A percentile compares a stretch with the other conserved stretches of the same genome.
Evolutionary conservation across 2,329 filamentous ascomycete genomes (phyloP).

Genomic region (Aspergillus neoniger): DNA sequence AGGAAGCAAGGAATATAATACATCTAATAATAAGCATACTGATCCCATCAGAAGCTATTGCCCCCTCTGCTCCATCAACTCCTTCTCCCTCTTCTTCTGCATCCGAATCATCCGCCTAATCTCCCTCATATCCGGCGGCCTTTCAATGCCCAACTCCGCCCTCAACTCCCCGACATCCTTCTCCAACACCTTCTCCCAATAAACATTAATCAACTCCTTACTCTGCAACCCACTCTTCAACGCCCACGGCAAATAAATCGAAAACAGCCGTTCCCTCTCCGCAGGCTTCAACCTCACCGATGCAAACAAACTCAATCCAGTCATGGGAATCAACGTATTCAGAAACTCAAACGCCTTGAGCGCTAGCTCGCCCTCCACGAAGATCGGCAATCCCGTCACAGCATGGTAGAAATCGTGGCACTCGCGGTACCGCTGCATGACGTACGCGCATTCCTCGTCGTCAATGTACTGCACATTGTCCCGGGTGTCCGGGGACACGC

Average conservation of each 20-base stretch:
- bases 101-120: slow-evolving; percentile 71
- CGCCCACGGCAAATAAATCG: slow-evolving; percentile 78
- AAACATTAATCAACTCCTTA: slow-evolving; percentile 88
- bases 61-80: slow-evolving; percentile 36
- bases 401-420: slow-evolving; percentile 98
- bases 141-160: slow-evolving; percentile 76
- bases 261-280: slow-evolving; percentile 67
- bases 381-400: slow-evolving; percentile 82
- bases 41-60: background rate
- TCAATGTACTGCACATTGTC: slow-evolving; percentile 84
- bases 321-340: slow-evolving; percentile 94
- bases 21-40: slow-evolving; percentile 5
- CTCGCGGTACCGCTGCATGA: slow-evolving; percentile 97
- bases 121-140: slow-evolving; percentile 79
- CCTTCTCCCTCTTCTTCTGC: slow-evolving; percentile 67
- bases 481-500: slow-evolving; percentile 88
- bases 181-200: slow-evolving; percentile 94
- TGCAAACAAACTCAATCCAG: slow-evolving; percentile 79
- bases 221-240: slow-evolving; percentile 74
- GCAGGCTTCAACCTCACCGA: slow-evolving; percentile 63
- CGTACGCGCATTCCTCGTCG: slow-evolving; percentile 93
- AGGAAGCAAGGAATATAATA: slow-evolving; percentile 5
- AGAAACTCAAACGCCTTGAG: slow-evolving; percentile 97
- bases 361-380: slow-evolving; percentile 96
- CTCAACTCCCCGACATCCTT: slow-evolving; percentile 78